These are phyloP conservation scores for Tetrahymena malaccensis DNA, from an alignment of 73 alveolate genomes.

Conservation along the genomic window DNA sequence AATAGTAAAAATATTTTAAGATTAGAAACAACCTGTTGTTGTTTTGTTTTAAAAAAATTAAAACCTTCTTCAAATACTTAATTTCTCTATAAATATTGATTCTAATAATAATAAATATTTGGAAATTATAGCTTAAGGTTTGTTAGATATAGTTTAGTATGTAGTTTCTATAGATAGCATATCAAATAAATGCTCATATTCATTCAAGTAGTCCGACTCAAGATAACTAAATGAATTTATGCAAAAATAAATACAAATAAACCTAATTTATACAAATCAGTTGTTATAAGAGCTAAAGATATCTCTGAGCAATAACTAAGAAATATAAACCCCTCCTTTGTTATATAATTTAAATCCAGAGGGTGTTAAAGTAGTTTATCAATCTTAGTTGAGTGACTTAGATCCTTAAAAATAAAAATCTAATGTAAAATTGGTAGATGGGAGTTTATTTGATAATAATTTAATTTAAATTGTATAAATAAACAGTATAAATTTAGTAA, in stretches of 20 bases:
- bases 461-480: neutral
- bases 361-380: neutral
- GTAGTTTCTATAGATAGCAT: neutral
- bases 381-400: too few species aligned
- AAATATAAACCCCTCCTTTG: neutral
- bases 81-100: neutral
- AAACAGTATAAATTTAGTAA: neutral
- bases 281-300: neutral
- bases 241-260: neutral
- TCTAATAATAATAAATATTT: neutral
- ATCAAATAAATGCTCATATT: neutral
- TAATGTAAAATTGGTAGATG: neutral
- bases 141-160: neutral
- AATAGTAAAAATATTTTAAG: neutral
- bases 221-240: neutral
- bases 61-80: neutral
- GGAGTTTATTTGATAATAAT: neutral
- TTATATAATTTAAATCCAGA: neutral
- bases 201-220: neutral
- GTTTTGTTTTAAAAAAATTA: neutral
- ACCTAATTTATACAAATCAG: neutral
- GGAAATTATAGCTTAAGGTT: neutral
- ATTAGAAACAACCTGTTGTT: neutral
- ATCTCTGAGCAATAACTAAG: neutral
- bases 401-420: neutral